phyloP scores from a whole-genome alignment of 169 alveolate genomes.

The Perkinsus olseni region DNA sequence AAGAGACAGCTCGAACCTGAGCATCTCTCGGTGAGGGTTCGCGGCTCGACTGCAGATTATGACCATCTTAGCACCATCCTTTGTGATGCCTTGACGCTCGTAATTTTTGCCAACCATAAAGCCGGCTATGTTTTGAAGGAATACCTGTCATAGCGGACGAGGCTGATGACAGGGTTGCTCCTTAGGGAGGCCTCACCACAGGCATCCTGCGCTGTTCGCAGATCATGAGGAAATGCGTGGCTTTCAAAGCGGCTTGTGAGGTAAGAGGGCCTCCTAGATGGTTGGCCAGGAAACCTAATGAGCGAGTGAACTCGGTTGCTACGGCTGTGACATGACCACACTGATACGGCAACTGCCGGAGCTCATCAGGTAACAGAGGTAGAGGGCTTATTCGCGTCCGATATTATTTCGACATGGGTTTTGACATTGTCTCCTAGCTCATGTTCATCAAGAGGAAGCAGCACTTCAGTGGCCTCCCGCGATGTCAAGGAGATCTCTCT shows the following conservation, averaged over 20 bases:
- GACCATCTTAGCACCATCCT: slow-evolving; percentile 79
- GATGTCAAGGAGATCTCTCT: not conserved
- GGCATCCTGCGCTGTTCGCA: slow-evolving; percentile 69
- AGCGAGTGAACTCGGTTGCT: not conserved
- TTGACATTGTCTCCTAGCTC: not conserved
- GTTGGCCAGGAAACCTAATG: slow-evolving; percentile 51
- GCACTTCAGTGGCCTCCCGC: not conserved
- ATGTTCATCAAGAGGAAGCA: not conserved
- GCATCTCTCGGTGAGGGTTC: not conserved
- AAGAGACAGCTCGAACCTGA: slow-evolving; percentile 36
- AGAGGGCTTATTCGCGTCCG: too few relatives aligned
- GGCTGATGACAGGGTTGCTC: slow-evolving; percentile 19
- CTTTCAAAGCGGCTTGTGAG: slow-evolving; percentile 69
- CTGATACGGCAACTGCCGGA: not conserved
- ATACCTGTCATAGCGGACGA: not conserved
- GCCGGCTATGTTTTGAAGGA: slow-evolving; percentile 64
- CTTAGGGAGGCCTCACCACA: slow-evolving; percentile 12
- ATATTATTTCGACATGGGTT: too few relatives aligned
- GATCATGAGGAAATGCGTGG: slow-evolving; percentile 69
- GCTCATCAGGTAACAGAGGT: not conserved
- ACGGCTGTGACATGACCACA: too few relatives aligned
- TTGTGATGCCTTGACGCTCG: slow-evolving; percentile 74
- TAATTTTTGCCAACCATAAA: slow-evolving; percentile 65
- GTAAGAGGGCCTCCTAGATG: slow-evolving; percentile 57
- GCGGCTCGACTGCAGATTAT: slow-evolving; percentile 39